These are phyloP conservation scores for Moringa oleifera DNA, from an alignment of 345 rosid species.

Conservation along the genomic window DNA sequence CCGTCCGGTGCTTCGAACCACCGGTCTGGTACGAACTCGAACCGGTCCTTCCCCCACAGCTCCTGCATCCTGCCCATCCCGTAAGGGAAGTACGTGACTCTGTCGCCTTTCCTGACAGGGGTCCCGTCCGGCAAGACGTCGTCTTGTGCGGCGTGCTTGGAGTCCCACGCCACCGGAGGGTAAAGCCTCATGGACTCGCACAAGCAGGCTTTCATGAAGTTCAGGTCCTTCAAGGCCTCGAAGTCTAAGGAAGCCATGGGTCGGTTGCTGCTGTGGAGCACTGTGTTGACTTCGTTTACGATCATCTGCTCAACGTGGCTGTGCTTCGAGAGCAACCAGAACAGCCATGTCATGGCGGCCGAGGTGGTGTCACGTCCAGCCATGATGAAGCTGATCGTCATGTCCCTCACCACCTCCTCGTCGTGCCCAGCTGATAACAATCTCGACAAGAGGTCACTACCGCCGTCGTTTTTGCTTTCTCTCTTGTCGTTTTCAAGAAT, in stretches of 20 bases:
- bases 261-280: slow-evolving; percentile 2
- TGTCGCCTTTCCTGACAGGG: slow-evolving; percentile 37
- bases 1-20: slow-evolving; percentile 35
- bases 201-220: slow-evolving; percentile 45
- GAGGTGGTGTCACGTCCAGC: slow-evolving; percentile 77
- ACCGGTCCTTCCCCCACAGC: slow-evolving; percentile 63
- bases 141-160: slow-evolving; percentile 46
- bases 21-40: slow-evolving; percentile 61
- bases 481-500: slow-evolving; percentile 11
- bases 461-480: slow-evolving; percentile 4
- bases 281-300: slow-evolving; percentile 25
- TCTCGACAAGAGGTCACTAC: slow-evolving; percentile 46
- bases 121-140: slow-evolving; percentile 74
- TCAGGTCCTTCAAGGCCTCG: slow-evolving; percentile 41
- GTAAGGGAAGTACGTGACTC: slow-evolving; percentile 53
- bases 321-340: slow-evolving; percentile 50
- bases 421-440: slow-evolving; percentile 36
- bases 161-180: slow-evolving; percentile 74
- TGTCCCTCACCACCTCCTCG: slow-evolving; percentile 53
- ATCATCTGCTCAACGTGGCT: slow-evolving; percentile 26
- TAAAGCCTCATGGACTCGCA: slow-evolving; percentile 72
- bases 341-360: slow-evolving; percentile 68
- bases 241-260: slow-evolving; percentile 23
- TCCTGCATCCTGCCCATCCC: slow-evolving; percentile 79
- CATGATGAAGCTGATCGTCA: slow-evolving; percentile 54